These are phyloP conservation scores for Plectosphaerella sp. DNA, from an alignment of 2,329 filamentous ascomycete genomes.

Conservation along the genomic window DNA sequence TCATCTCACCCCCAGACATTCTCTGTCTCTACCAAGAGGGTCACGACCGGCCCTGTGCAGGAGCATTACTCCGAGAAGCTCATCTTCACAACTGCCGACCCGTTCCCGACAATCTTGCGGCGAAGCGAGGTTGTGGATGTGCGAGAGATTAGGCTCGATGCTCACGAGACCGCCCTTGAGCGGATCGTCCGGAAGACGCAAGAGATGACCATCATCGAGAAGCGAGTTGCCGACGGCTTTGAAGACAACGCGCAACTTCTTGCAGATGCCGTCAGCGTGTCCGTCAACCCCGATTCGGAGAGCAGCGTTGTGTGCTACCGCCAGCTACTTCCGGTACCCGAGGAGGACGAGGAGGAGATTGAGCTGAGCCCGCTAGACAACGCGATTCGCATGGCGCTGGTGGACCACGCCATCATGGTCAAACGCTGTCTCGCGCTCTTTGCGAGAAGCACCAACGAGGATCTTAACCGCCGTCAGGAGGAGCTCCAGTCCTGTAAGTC, in stretches of 20 bases:
- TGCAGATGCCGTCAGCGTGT: conserved; percentile 71
- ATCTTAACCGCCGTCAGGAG: conserved; percentile 49
- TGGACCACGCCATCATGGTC: conserved; percentile 85
- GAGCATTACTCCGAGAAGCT: conserved; percentile 81
- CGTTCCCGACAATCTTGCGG: conserved; percentile 86
- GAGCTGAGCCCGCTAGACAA: conserved; percentile 61
- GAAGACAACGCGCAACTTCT: conserved; percentile 64
- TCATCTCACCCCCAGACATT: conserved; percentile 75
- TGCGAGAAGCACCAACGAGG: conserved; percentile 57
- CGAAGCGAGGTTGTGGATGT: conserved; percentile 77
- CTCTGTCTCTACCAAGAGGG: conserved; percentile 69
- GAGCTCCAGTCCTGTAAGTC: conserved; percentile 63
- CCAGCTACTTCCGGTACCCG: conserved; percentile 57
- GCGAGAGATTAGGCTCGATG: conserved; percentile 62
- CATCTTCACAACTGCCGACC: conserved; percentile 75
- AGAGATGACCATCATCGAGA: conserved; percentile 74
- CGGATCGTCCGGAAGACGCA: conserved; percentile 86
- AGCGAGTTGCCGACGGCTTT: conserved; percentile 67
- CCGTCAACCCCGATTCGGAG: conserved; percentile 70
- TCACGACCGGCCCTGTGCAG: conserved; percentile 62
- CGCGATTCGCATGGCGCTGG: conserved; percentile 76
- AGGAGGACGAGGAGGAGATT: conserved; percentile 36
- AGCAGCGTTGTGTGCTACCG: conserved; percentile 76
- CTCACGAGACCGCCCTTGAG: conserved; percentile 85
- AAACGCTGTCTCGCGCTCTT: conserved; percentile 75